These are phyloP conservation scores for Fusarium sp. DNA, from an alignment of 2,329 filamentous ascomycete genomes.

Conservation along the genomic window DNA sequence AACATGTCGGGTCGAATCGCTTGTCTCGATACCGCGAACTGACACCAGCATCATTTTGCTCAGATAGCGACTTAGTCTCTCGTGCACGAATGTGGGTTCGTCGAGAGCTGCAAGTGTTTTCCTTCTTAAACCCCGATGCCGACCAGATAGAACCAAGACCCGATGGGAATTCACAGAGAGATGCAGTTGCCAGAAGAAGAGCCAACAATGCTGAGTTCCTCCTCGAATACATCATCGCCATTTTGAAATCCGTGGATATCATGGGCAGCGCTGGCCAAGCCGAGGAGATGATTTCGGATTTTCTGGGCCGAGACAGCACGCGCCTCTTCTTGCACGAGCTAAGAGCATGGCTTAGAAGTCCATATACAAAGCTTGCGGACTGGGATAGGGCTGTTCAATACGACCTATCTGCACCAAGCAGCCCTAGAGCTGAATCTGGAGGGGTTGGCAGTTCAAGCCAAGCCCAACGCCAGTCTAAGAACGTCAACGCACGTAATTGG, in stretches of 20 bases:
- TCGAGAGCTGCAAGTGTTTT: conserved; percentile 85
- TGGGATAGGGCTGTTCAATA: conserved; percentile 90
- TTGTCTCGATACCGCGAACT: conserved; percentile 81
- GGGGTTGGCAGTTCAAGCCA: background rate
- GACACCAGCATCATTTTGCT: conserved; percentile 72
- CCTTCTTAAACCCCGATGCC: conserved; percentile 66
- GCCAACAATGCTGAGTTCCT: conserved; percentile 83
- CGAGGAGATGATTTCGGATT: conserved; percentile 81
- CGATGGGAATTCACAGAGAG: conserved; percentile 1
- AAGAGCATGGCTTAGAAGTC: conserved; percentile 83
- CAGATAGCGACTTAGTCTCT: conserved; percentile 74
- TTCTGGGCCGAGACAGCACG: conserved; percentile 78
- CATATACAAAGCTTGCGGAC: conserved; percentile 74
- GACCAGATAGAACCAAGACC: conserved; percentile 16
- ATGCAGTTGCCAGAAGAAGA: conserved; percentile 45
- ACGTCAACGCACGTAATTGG: background rate
- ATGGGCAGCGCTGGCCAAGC: conserved; percentile 82
- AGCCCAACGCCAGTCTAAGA: background rate
- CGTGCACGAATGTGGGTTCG: conserved; percentile 84
- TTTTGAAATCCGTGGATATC: conserved; percentile 84
- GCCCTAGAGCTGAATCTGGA: background rate
- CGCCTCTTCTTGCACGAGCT: conserved; percentile 86
- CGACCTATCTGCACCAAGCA: conserved; percentile 17
- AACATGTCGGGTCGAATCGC: conserved; percentile 84
- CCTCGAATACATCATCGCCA: conserved; percentile 85